These are phyloP conservation scores for Prunus davidiana DNA, from an alignment of 306 rosid genomes.

Conservation along the genomic window DNA sequence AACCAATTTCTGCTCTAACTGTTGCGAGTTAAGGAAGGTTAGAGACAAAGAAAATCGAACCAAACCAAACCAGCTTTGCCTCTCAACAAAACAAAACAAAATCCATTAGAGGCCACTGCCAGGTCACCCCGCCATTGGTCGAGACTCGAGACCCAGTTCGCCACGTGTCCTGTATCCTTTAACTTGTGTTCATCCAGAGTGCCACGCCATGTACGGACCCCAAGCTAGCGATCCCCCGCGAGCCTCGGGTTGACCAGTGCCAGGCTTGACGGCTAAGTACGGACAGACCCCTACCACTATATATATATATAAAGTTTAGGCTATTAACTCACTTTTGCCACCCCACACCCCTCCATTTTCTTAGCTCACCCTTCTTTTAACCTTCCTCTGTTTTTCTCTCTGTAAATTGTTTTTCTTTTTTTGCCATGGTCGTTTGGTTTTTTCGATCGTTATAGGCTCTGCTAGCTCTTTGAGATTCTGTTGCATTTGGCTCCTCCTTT, in stretches of 20 bases:
- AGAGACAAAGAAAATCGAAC: background rate
- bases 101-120: background rate
- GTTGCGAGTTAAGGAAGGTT: background rate
- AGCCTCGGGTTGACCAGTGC: slow-evolving; percentile 57
- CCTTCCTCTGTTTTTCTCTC: slow-evolving; percentile 18
- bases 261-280: slow-evolving; percentile 38
- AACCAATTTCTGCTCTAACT: slow-evolving; percentile 15
- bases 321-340: slow-evolving; percentile 12
- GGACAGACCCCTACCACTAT: slow-evolving; percentile 6
- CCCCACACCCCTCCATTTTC: slow-evolving; percentile 31
- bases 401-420: slow-evolving; percentile 2
- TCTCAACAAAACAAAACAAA: background rate
- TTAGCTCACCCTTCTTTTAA: slow-evolving; percentile 15
- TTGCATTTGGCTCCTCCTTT: slow-evolving; percentile 13
- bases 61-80: background rate
- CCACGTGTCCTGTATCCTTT: slow-evolving; percentile 17
- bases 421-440: slow-evolving; percentile 17
- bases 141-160: background rate
- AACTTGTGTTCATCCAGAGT: background rate
- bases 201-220: slow-evolving; percentile 8
- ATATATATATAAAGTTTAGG: background rate
- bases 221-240: slow-evolving; percentile 33
- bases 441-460: too few species aligned
- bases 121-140: background rate
- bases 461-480: background rate